Evolutionary conservation across 2,329 filamentous ascomycete genomes (phyloP).

Genomic region (Acarospora socialis): DNA sequence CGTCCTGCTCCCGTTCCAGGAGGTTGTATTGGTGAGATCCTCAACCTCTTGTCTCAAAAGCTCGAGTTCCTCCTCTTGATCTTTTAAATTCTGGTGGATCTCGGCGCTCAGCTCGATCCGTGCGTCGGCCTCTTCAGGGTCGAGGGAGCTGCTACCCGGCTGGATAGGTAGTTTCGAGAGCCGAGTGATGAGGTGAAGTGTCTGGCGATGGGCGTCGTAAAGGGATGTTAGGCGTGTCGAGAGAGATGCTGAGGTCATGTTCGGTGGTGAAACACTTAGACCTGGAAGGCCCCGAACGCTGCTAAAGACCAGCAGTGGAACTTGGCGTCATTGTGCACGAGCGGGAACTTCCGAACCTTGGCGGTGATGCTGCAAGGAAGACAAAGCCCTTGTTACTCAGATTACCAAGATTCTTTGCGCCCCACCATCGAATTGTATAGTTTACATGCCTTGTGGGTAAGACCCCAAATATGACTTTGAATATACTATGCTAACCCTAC

Average conservation of each 20-base stretch:
- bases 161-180: constrained; percentile 46
- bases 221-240: constrained; percentile 37
- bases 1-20: constrained; percentile 5
- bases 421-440: too few species aligned
- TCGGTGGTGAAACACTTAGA: too few species aligned
- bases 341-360: too few species aligned
- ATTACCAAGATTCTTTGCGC: too few species aligned
- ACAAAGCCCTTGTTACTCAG: too few species aligned
- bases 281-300: too few species aligned
- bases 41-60: constrained; percentile 63
- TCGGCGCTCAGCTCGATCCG: constrained; percentile 64
- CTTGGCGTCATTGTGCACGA: too few species aligned
- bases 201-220: constrained; percentile 38
- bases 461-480: too few species aligned
- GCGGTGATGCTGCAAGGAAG: too few species aligned
- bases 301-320: neutral
- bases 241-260: constrained; percentile 29
- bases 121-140: constrained; percentile 48
- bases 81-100: constrained; percentile 63
- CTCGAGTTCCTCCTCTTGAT: constrained; percentile 73
- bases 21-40: constrained; percentile 36
- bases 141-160: constrained; percentile 44
- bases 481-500: too few species aligned
- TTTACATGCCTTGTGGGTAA: too few species aligned
- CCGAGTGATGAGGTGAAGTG: constrained; percentile 40